Conservation (phyloP, 2,329 filamentous ascomycete species). For the Alternaria alternata region DNA sequence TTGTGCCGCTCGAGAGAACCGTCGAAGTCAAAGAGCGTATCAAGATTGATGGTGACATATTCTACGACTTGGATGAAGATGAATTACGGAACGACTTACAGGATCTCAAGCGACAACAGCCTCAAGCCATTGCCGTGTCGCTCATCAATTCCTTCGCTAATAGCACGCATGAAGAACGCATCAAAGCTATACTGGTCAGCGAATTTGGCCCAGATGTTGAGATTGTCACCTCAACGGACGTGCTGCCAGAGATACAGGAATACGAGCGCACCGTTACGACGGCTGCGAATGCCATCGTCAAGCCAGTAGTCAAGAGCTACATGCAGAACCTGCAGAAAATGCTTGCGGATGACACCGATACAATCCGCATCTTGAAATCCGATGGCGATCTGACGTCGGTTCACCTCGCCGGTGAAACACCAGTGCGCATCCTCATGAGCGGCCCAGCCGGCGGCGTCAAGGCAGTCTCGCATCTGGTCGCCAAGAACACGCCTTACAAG, state of each 20-base stretch:
- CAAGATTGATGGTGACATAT: slow-evolving; percentile 53
- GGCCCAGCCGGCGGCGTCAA: slow-evolving; percentile 61
- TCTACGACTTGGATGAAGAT: slow-evolving; percentile 51
- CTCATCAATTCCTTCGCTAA: slow-evolving; percentile 60
- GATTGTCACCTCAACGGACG: slow-evolving; percentile 57
- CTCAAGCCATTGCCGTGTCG: slow-evolving; percentile 58
- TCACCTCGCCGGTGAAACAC: slow-evolving; percentile 55
- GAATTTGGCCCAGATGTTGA: slow-evolving; percentile 55
- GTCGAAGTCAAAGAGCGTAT: slow-evolving; percentile 58
- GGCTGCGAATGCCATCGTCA: slow-evolving; percentile 58
- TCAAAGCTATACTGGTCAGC: slow-evolving; percentile 51
- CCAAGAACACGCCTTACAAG: slow-evolving; percentile 57
- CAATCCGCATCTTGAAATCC: slow-evolving; percentile 60
- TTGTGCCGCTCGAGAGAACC: slow-evolving; percentile 59
- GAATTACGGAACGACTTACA: slow-evolving; percentile 50
- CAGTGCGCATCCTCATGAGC: slow-evolving; percentile 61
- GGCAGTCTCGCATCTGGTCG: slow-evolving; percentile 57
- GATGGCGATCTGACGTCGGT: slow-evolving; percentile 60
- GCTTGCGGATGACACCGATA: slow-evolving; percentile 53
- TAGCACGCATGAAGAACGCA: slow-evolving; percentile 52
- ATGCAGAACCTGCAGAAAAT: slow-evolving; percentile 52
- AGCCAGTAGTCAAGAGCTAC: slow-evolving; percentile 58
- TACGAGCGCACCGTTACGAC: slow-evolving; percentile 61
- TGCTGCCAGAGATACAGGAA: slow-evolving; percentile 59
- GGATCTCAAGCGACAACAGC: slow-evolving; percentile 52